Evolutionary conservation across 2,329 filamentous ascomycete species (phyloP), one percentile per base, ranked within the genome.

Genomic region (Blastomyces silverae): DNA sequence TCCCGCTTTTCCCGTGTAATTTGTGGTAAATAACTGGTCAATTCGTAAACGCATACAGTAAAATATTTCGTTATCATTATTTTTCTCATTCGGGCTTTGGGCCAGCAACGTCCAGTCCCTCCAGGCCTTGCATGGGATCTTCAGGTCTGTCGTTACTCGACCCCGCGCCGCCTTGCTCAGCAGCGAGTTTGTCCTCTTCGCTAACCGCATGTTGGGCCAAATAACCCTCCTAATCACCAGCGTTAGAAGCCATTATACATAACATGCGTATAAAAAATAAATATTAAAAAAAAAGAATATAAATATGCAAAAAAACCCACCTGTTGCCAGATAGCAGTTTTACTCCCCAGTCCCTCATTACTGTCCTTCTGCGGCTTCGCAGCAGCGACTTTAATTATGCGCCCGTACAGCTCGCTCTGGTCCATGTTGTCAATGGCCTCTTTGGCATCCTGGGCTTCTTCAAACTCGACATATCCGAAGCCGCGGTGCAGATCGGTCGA

Each of bases 381-480:
- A 64, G 89, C 85, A 56, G 91, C 92, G 62, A 97, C 93, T 76
- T 92, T 96, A 75, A 99, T 89, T 17, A 94, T 88, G 66, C 91
- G 86, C 13, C 94, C 95, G 75, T 93, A 97, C 57, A 99, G 85
- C 79, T 97, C 93, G 66, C 92, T 89, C 76, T 96, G 92, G 75
- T 99, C 91, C 93, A 99, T 97, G 75, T 99, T 99, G 82, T 97
- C 92, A 76, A 99, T 96, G 61, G 94, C 94, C 78, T 97, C 93
- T 73, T 88, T 88, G 37, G 92, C 93, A 78, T 99, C 94, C 65
- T 88, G 85, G 15, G 87, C 83, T 65, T 91, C 85, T 72, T 97
- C 92, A 73, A 90, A 99, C 74, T 99, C 94, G 61, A 99, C 90
- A 75, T 99, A 97, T 65, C 92, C 94, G 77, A 97, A 99, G 0